A percentile compares a stretch with the other conserved stretches of the same genome.
phyloP scores from a whole-genome alignment of 345 rosid species.

The Brassica incana region DNA sequence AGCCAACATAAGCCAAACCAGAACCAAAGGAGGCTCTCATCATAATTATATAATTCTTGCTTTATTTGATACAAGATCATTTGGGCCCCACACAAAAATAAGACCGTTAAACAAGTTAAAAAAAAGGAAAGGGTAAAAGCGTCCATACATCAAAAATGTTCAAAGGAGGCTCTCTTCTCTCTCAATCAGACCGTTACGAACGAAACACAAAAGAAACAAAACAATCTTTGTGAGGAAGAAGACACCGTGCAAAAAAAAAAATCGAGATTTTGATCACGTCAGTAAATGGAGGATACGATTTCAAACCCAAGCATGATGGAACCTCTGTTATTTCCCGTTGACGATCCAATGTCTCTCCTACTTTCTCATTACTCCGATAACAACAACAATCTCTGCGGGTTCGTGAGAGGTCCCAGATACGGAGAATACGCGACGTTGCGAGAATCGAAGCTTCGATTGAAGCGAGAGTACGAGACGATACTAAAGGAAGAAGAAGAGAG shows the following conservation, averaged over 20 bases:
- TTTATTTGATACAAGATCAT: background rate
- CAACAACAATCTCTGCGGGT: slow-evolving; percentile 21
- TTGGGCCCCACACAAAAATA: slow-evolving; percentile 3
- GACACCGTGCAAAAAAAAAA: background rate
- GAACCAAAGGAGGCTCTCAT: too few species aligned
- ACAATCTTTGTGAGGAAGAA: slow-evolving; percentile 19
- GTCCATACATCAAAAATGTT: background rate
- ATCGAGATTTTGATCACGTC: slow-evolving; percentile 1
- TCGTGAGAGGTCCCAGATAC: slow-evolving; percentile 90
- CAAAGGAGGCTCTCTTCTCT: background rate
- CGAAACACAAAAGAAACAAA: background rate
- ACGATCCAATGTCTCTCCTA: slow-evolving; percentile 60
- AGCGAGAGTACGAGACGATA: slow-evolving; percentile 43
- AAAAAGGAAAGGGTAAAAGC: slow-evolving; percentile 23
- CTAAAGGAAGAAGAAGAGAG: slow-evolving; percentile 31
- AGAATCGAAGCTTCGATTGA: slow-evolving; percentile 61
- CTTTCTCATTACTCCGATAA: slow-evolving; percentile 51
- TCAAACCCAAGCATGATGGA: slow-evolving; percentile 41
- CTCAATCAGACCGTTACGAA: slow-evolving; percentile 33
- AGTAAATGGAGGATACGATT: slow-evolving; percentile 43
- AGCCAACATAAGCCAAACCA: too few species aligned
- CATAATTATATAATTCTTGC: too few species aligned
- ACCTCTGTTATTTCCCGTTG: slow-evolving; percentile 40
- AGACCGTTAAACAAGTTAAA: slow-evolving; percentile 1
- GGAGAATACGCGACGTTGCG: slow-evolving; percentile 66